A percentile compares a stretch with the other conserved stretches of the same genome.
These are phyloP conservation scores for Alloteropsis semialata DNA, from an alignment of 176 grass and related monocot genomes.

Conservation along the genomic window DNA sequence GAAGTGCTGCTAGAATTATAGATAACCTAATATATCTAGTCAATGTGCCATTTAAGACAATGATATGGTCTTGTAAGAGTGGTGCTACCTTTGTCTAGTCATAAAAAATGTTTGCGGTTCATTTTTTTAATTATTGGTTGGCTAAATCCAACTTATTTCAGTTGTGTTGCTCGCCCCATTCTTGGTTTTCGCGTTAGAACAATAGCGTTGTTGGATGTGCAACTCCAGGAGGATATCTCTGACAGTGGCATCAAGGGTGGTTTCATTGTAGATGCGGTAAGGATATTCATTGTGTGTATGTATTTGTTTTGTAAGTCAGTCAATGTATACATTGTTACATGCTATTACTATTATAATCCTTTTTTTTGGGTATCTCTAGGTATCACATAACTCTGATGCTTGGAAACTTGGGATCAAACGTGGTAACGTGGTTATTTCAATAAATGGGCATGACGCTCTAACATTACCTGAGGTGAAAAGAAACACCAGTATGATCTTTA, in stretches of 20 bases:
- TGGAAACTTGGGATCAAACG: not conserved
- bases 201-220: not conserved
- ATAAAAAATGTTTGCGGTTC: not conserved
- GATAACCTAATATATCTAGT: not conserved
- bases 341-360: not conserved
- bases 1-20: not conserved
- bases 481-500: not conserved
- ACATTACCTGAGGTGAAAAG: not conserved
- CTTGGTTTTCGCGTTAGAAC: not conserved
- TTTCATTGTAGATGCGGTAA: not conserved
- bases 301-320: too few relatives aligned
- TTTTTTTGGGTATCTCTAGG: not conserved
- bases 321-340: not conserved
- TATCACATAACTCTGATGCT: not conserved
- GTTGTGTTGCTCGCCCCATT: not conserved
- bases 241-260: not conserved
- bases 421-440: not conserved
- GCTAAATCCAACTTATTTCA: not conserved
- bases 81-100: too few relatives aligned
- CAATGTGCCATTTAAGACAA: not conserved
- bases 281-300: too few relatives aligned
- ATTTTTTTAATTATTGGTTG: not conserved
- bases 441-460: not conserved
- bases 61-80: not conserved
- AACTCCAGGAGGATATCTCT: not conserved